Evolutionary conservation across 2,329 filamentous ascomycete species (phyloP).

Genomic region (Clathrospora elynae): DNA sequence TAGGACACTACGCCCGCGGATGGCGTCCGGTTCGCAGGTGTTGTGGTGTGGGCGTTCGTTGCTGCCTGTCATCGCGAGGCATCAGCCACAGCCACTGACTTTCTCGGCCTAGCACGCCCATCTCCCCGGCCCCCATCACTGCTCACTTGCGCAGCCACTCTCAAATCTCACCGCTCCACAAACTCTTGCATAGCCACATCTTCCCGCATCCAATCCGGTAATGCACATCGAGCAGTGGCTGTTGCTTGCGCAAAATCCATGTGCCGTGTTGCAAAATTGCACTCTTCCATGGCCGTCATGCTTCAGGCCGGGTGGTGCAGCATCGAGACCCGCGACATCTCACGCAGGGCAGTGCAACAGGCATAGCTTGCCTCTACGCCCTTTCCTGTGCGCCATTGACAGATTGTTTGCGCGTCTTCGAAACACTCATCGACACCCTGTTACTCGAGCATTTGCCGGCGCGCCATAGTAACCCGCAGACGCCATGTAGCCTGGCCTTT

Average conservation of each 20-base stretch:
- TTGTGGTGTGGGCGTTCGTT: slow-evolving; percentile 19
- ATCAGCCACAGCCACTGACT: slow-evolving; percentile 30
- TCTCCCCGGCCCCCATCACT: slow-evolving; percentile 14
- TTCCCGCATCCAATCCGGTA: slow-evolving; percentile 2
- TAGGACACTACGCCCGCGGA: slow-evolving; percentile 27
- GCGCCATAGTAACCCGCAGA: slow-evolving; percentile 25
- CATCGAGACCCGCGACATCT: slow-evolving; percentile 3
- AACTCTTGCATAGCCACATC: slow-evolving; percentile 32
- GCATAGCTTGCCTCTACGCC: slow-evolving; percentile 14
- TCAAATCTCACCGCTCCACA: slow-evolving; percentile 30
- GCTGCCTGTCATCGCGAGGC: slow-evolving; percentile 25
- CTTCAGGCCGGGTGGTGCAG: slow-evolving; percentile 16
- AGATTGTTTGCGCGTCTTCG: slow-evolving; percentile 13
- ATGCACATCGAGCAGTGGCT: slow-evolving; percentile 22
- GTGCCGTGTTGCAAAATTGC: slow-evolving; percentile 13
- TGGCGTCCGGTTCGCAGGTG: slow-evolving; percentile 25
- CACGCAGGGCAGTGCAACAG: slow-evolving; percentile 6
- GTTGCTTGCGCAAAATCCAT: slow-evolving; percentile 8
- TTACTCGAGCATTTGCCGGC: slow-evolving; percentile 21
- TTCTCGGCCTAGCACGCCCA: slow-evolving; percentile 10
- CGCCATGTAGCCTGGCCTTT: slow-evolving; percentile 25
- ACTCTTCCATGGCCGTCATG: slow-evolving; percentile 5
- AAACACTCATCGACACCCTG: slow-evolving; percentile 29
- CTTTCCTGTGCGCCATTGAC: slow-evolving; percentile 12
- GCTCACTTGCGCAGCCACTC: slow-evolving; percentile 28